Conservation (phyloP, 306 rosid species). For the Styphnolobium japonicum region DNA sequence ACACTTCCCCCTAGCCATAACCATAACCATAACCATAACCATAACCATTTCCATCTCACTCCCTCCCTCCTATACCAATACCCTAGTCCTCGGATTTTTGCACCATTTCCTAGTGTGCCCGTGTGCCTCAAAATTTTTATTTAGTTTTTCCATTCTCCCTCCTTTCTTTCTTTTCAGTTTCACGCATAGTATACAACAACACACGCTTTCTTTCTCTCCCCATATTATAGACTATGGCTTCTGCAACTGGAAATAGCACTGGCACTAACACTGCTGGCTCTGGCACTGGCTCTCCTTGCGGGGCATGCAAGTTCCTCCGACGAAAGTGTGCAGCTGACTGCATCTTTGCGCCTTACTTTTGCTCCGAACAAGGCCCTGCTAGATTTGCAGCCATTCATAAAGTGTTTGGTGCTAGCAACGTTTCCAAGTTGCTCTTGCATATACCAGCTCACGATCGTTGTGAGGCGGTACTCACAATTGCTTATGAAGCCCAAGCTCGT, state of each 20-base stretch:
- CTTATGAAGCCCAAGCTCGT: constrained; percentile 96
- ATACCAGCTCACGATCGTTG: constrained; percentile 85
- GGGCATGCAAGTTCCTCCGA: constrained; percentile 95
- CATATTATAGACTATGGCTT: constrained; percentile 29
- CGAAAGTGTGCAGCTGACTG: constrained; percentile 87
- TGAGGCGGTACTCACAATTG: constrained; percentile 90
- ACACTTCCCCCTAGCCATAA: constrained; percentile 21
- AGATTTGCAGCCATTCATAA: constrained; percentile 96
- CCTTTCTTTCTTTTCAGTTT: neutral
- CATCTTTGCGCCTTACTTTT: constrained; percentile 89
- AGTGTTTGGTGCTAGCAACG: constrained; percentile 96
- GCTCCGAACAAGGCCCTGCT: constrained; percentile 85
- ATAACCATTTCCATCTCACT: constrained; percentile 7
- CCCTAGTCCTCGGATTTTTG: constrained; percentile 32
- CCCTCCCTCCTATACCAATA: neutral
- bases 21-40: too few relatives aligned
- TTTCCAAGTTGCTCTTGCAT: constrained; percentile 72
- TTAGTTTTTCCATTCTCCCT: neutral
- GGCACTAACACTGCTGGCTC: too few relatives aligned
- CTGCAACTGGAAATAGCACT: constrained; percentile 33
- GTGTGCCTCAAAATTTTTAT: constrained; percentile 62
- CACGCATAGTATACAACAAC: neutral
- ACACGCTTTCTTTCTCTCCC: neutral
- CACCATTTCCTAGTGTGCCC: constrained; percentile 77
- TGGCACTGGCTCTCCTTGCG: constrained; percentile 80